phyloP scores from a whole-genome alignment of 129 eudicot species.

The sunflower (Helianthus annuus) region HanXRQr2.0-SUNRISE NC_035434.2:10648193-10648692 shows the following conservation, averaged over 20 bases:
- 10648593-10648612: neutral
- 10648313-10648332: neutral
- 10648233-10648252: neutral
- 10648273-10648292: neutral
- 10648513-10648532: neutral
- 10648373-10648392: neutral
- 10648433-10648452: no score
- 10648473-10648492: neutral
- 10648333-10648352: neutral
- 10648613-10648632: neutral
- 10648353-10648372: neutral
- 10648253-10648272: neutral
- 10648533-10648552: neutral
- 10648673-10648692: no score
- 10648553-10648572: no score
- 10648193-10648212: no score
- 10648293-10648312: neutral
- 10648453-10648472: no score
- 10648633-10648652: no score
- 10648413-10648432: no score
- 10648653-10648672: no score
- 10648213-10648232: no score
- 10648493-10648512: neutral
- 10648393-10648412: no score
- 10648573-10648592: no score